Percentiles rank a stretch among this genome's conserved stretches.
Evolutionary conservation across 768 basidiomycete species (phyloP).

Genomic region (Mycena galericulata): DNA sequence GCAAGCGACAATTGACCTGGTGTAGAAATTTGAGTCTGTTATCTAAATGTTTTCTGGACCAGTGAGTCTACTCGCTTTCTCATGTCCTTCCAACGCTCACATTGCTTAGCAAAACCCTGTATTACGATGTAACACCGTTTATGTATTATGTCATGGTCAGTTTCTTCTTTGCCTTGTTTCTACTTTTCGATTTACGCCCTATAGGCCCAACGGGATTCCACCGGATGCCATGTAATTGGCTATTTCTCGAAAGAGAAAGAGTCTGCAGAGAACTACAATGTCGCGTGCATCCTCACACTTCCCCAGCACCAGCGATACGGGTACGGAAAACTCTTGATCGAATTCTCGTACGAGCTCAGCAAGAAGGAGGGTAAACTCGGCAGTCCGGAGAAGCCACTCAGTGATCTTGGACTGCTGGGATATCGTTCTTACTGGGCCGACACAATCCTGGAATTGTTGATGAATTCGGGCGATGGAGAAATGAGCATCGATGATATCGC

Average conservation of each 20-base stretch:
- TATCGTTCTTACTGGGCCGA: slow-evolving; percentile 99
- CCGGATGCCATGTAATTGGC: slow-evolving; percentile 94
- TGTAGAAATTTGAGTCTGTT: slow-evolving; percentile 96
- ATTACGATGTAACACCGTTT: slow-evolving; percentile 99
- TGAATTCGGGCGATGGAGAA: slow-evolving; percentile 80
- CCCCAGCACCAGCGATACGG: slow-evolving; percentile 98
- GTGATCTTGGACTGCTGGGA: slow-evolving; percentile 91
- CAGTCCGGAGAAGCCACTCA: slow-evolving; percentile 97
- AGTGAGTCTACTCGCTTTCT: slow-evolving; percentile 66
- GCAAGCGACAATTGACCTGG: slow-evolving; percentile 94
- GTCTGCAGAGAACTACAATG: slow-evolving; percentile 97
- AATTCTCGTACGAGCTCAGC: slow-evolving; percentile 97
- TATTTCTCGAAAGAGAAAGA: slow-evolving; percentile 99
- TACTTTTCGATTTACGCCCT: slow-evolving; percentile 18
- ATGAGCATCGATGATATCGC: slow-evolving; percentile 98
- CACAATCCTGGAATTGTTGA: slow-evolving; percentile 90
- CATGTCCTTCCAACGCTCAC: slow-evolving; percentile 23
- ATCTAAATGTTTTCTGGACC: slow-evolving; percentile 98
- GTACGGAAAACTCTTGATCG: slow-evolving; percentile 95
- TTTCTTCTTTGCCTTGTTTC: slow-evolving; percentile 21
- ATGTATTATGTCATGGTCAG: slow-evolving; percentile 99
- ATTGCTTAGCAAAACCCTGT: slow-evolving; percentile 87
- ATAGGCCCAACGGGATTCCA: slow-evolving; percentile 86
- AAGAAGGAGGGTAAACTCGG: slow-evolving; percentile 97
- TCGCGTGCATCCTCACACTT: slow-evolving; percentile 98